Evolutionary conservation across 73 alveolate species (phyloP), one percentile per base, ranked within the genome.

Genomic region (Tetrahymena thermophila): DNA sequence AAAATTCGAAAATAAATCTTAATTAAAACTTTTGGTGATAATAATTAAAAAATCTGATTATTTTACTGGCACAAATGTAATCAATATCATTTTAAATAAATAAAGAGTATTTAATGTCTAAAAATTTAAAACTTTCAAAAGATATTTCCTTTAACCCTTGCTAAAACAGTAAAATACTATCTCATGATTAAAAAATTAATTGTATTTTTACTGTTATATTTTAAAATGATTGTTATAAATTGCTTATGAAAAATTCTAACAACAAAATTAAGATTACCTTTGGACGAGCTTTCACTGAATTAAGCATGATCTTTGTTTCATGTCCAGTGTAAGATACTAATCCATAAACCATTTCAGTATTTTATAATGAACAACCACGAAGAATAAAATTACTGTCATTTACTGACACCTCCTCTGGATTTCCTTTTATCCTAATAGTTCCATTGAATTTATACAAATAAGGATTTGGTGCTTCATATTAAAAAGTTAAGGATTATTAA

Each of bases 221-320:
- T 31, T 28, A 71, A 71, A 2, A 71, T 71, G n/a, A 28, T 34
- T 10, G 35, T 4, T 71, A 28, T 71, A 71, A 28, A 7, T 25
- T 71, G 35, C 42, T 71, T 71, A n/a, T 15, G 25, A 23, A 71
- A 71, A 71, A 71, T n/a, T 1, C 35, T 19, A 71, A n/a, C 11
- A 50, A 17, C 3, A 50, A 50, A 50, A 19, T 50, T 21, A 44
- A 31, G 0, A 85, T 50, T 56, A 85, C 43, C 42, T 94, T 85
- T 42, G 94, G 85, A 55, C 95, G 57, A 42, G 94, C 95, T 34
- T 93, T 55, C 3, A 96, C 94, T 1, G 97, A 96, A 94, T 97
- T 97, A 94, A 71, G 96, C 99, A 98, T 98, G 21, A 98, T 98
- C 96, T 98, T 98, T 21, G 99, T 98, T 89, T 98, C 99, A 95